A percentile compares a stretch with the other conserved stretches of the same genome.
Evolutionary conservation across 441 rosid genomes (phyloP).

Genomic region (Croton laevigatus): DNA sequence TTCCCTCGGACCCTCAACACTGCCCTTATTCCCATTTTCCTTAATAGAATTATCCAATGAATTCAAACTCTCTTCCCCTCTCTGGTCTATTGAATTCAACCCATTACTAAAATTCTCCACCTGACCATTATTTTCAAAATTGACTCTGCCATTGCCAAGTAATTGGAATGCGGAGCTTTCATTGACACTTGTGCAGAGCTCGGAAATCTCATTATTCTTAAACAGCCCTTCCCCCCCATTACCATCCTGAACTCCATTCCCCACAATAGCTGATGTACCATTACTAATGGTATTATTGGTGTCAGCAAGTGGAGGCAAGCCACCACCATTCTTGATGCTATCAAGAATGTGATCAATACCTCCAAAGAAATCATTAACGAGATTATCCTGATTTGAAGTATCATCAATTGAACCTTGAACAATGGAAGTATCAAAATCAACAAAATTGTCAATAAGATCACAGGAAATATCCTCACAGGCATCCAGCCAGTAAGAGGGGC

Average conservation of each 20-base stretch:
- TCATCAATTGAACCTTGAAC: slow-evolving; percentile 44
- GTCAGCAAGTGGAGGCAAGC: slow-evolving; percentile 40
- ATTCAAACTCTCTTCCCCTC: slow-evolving; percentile 22
- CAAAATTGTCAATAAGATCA: slow-evolving; percentile 67
- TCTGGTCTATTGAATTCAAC: slow-evolving; percentile 17
- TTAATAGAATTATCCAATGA: slow-evolving; percentile 24
- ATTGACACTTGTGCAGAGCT: slow-evolving; percentile 17
- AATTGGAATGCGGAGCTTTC: slow-evolving; percentile 25
- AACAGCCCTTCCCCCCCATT: slow-evolving; percentile 25
- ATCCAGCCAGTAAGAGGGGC: slow-evolving; percentile 87
- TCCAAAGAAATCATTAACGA: slow-evolving; percentile 72
- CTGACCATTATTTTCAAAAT: slow-evolving; percentile 25
- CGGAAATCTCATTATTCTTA: slow-evolving; percentile 25
- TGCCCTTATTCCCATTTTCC: slow-evolving; percentile 39
- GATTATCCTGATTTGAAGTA: slow-evolving; percentile 38
- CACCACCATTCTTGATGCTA: slow-evolving; percentile 76
- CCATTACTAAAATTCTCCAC: slow-evolving; percentile 26
- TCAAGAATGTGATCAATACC: slow-evolving; percentile 94
- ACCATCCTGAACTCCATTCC: slow-evolving; percentile 30
- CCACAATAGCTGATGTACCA: slow-evolving; percentile 9
- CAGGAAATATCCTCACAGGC: slow-evolving; percentile 81
- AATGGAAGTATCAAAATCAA: slow-evolving; percentile 58
- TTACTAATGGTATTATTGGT: background rate
- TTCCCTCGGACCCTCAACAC: slow-evolving; percentile 30
- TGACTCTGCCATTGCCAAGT: slow-evolving; percentile 23